Conservation (phyloP, 208 protist genomes). For the Naegleria gruberi region DNA sequence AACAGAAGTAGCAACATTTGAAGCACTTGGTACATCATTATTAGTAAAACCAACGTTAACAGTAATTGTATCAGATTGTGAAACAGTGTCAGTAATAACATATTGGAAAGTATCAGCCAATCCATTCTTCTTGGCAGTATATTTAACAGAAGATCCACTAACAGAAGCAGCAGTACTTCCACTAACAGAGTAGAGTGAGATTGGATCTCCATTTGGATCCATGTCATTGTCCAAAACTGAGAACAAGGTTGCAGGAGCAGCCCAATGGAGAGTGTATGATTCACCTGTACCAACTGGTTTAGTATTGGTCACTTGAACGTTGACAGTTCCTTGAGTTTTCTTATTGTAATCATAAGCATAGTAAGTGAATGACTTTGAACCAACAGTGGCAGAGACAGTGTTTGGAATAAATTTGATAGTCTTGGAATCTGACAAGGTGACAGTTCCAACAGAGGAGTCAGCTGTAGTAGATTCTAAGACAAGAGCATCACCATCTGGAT, state of each 20-base stretch:
- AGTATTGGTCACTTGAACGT: background rate
- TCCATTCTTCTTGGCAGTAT: background rate
- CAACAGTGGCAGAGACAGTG: background rate
- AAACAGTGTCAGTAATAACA: background rate
- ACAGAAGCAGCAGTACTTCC: background rate
- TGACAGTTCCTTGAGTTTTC: background rate
- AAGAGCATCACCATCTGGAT: background rate
- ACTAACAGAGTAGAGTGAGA: no score
- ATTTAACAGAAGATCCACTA: background rate
- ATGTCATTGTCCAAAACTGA: background rate
- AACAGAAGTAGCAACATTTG: background rate
- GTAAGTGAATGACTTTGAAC: background rate
- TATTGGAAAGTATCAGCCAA: background rate
- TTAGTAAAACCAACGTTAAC: background rate
- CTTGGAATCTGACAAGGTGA: background rate
- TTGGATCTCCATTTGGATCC: no score
- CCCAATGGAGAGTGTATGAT: background rate
- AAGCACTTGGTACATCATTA: background rate
- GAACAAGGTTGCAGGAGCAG: background rate
- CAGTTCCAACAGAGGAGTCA: background rate
- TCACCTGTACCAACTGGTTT: background rate
- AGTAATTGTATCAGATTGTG: background rate
- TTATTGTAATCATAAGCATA: background rate
- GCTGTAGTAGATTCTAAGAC: background rate
- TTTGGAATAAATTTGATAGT: background rate